These are phyloP conservation scores for Carpinus fangiana DNA, from an alignment of 306 rosid genomes.

Conservation along the genomic window DNA sequence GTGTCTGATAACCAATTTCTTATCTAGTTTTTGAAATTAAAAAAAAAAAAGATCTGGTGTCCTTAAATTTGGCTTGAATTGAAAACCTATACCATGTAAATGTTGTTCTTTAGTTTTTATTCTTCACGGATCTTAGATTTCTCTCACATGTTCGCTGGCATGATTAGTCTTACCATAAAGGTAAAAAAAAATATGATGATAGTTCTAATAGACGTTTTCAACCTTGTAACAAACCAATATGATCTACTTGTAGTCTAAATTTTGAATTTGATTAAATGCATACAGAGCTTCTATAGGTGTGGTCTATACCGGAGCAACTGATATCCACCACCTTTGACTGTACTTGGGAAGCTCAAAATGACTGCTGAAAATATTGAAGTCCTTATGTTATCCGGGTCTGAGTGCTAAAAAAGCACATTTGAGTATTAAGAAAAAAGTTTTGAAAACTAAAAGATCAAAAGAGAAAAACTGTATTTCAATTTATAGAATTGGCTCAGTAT, in stretches of 20 bases:
- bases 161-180: background rate
- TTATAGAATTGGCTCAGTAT: background rate
- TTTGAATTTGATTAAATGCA: background rate
- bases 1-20: conserved; percentile 18
- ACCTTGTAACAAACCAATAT: background rate
- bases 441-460: no score
- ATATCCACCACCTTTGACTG: background rate
- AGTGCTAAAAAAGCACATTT: background rate
- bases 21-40: background rate
- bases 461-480: background rate
- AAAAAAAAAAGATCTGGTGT: background rate
- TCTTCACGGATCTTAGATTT: background rate
- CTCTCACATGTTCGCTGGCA: background rate
- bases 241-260: background rate
- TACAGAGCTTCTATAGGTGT: background rate
- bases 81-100: background rate
- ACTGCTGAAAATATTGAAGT: background rate
- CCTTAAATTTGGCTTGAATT: background rate
- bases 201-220: background rate
- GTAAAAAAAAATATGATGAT: background rate
- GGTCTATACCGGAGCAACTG: background rate
- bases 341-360: background rate
- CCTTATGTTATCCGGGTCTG: background rate
- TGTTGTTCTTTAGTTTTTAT: background rate
- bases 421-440: background rate